These are phyloP conservation scores for Westerdykella sp. DNA, from an alignment of 2,329 filamentous ascomycete genomes.

Conservation along the genomic window DNA sequence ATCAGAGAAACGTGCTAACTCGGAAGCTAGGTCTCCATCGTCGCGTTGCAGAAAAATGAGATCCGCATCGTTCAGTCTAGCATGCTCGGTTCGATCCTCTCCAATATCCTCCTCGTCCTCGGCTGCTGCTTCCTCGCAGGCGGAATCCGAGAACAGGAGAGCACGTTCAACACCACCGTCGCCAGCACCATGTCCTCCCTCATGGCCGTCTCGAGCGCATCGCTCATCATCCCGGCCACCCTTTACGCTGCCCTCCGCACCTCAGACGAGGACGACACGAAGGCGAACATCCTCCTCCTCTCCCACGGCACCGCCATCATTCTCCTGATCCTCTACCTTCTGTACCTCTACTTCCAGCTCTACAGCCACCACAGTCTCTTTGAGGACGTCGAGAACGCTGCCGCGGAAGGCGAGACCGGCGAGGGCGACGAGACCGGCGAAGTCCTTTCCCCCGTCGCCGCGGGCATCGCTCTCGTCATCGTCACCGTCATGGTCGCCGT, in stretches of 20 bases:
- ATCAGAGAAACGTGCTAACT: background rate
- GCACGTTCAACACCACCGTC: constrained; percentile 63
- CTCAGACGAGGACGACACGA: constrained; percentile 34
- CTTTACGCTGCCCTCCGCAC: constrained; percentile 44
- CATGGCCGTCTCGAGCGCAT: constrained; percentile 52
- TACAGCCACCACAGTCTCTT: constrained; percentile 46
- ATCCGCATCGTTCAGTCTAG: constrained; percentile 96
- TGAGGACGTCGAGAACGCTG: constrained; percentile 35
- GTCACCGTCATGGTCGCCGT: constrained; percentile 46
- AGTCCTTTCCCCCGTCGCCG: constrained; percentile 42
- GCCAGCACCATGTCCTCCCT: constrained; percentile 68
- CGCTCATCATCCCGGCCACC: constrained; percentile 49
- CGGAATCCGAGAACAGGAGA: constrained; percentile 41
- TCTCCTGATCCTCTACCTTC: constrained; percentile 48
- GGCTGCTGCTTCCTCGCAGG: constrained; percentile 50
- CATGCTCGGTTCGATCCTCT: constrained; percentile 93
- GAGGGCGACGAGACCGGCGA: constrained; percentile 29
- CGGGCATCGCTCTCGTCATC: constrained; percentile 42
- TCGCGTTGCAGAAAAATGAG: constrained; percentile 76
- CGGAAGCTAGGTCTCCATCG: constrained; percentile 68
- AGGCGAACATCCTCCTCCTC: constrained; percentile 45
- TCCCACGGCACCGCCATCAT: constrained; percentile 51
- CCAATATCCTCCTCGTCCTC: constrained; percentile 76
- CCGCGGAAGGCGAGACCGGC: constrained; percentile 10
- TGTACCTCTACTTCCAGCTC: constrained; percentile 52